Percentiles rank a stretch among this genome's conserved stretches.
Conservation (phyloP, 768 basidiomycete genomes). For the Auriscalpium microsporum region DNA sequence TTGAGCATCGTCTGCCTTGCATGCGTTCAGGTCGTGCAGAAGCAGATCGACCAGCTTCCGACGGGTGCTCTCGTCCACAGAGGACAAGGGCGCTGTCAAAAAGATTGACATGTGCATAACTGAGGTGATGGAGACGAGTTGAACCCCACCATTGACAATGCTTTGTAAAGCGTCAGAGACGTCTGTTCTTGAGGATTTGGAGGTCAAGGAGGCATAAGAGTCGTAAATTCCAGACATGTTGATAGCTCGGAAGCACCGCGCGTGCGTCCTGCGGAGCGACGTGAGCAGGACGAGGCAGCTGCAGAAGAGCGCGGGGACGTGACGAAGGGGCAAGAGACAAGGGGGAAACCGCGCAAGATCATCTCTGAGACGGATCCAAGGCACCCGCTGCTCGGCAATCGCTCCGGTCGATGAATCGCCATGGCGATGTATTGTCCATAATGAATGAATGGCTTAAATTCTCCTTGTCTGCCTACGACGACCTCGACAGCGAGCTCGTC, state of each 20-base stretch:
- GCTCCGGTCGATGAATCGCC: not conserved
- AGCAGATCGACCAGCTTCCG: conserved; percentile 48
- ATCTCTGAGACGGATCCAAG: not conserved
- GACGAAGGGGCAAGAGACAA: too few species aligned
- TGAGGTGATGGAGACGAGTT: not conserved
- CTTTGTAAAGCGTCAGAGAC: conserved; percentile 40
- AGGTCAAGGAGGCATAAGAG: conserved; percentile 32
- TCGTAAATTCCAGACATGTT: conserved; percentile 39
- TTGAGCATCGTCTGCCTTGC: conserved; percentile 22
- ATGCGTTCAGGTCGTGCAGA: conserved; percentile 39
- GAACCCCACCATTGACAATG: conserved; percentile 40
- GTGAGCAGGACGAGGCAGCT: not conserved
- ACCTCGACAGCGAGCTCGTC: too few species aligned
- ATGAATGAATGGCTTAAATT: too few species aligned
- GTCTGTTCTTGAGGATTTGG: conserved; percentile 21
- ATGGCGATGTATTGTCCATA: too few species aligned
- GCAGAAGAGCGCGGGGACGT: too few species aligned
- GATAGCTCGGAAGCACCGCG: not conserved
- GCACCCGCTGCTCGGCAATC: too few species aligned
- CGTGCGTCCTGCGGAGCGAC: not conserved
- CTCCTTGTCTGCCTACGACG: too few species aligned
- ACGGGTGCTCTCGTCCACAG: conserved; percentile 40
- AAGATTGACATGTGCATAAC: not conserved
- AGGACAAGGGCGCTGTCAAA: conserved; percentile 36
- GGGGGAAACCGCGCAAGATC: not conserved